phyloP scores from a whole-genome alignment of 75 land plant species.

The Cunninghamia lanceolata region DNA sequence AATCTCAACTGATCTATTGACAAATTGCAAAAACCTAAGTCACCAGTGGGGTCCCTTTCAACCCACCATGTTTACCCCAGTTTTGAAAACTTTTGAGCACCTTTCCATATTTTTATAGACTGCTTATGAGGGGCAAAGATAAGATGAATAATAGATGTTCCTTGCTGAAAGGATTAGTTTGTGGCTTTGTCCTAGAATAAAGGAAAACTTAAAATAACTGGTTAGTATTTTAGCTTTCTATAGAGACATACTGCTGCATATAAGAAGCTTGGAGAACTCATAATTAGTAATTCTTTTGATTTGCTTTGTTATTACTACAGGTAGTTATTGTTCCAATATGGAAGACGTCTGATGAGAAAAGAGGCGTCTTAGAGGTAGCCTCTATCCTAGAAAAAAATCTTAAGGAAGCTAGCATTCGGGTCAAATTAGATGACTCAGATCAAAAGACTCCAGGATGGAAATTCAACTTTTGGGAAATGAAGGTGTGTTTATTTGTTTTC shows the following conservation, averaged over 20 bases:
- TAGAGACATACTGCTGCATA: background rate
- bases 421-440: slow-evolving; percentile 85
- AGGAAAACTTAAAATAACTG: background rate
- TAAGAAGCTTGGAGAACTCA: background rate
- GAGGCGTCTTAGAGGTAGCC: slow-evolving; percentile 62
- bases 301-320: slow-evolving; percentile 21
- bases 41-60: background rate
- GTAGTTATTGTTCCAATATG: slow-evolving; percentile 93
- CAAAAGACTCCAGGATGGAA: slow-evolving; percentile 99
- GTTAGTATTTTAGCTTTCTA: background rate
- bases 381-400: slow-evolving; percentile 38
- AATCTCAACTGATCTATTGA: background rate
- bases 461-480: slow-evolving; percentile 99
- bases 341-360: slow-evolving; percentile 82
- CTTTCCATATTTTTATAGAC: background rate
- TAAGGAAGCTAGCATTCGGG: slow-evolving; percentile 57
- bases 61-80: background rate
- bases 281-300: background rate
- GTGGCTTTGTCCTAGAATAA: background rate
- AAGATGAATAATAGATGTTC: background rate
- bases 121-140: background rate
- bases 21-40: background rate
- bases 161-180: background rate
- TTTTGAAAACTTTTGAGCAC: background rate
- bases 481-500: slow-evolving; percentile 33